Conservation (phyloP, 2,329 filamentous ascomycete species). For the Fusarium pininemorale region DNA sequence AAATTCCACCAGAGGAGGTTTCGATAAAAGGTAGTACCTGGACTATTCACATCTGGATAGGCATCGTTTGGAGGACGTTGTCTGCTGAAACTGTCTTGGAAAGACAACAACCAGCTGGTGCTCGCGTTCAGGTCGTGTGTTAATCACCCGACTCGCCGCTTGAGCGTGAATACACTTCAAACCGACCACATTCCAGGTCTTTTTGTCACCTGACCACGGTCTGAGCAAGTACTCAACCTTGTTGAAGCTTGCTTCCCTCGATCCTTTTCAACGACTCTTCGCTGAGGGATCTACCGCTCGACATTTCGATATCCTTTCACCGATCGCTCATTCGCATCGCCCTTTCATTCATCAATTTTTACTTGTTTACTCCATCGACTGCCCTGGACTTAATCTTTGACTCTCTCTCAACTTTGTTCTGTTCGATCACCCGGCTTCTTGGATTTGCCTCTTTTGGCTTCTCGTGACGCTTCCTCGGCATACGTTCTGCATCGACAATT, state of each 20-base stretch:
- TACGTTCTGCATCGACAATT: conserved; percentile 30
- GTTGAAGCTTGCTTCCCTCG: conserved; percentile 31
- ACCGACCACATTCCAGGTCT: conserved; percentile 5
- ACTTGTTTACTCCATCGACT: conserved; percentile 31
- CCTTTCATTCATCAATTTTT: conserved; percentile 39
- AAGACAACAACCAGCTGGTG: conserved; percentile 37
- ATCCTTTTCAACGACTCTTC: conserved; percentile 4
- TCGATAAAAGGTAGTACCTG: conserved; percentile 18
- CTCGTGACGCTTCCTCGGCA: conserved; percentile 21
- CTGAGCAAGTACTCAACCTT: conserved; percentile 7
- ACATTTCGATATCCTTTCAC: conserved; percentile 22
- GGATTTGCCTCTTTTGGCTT: conserved; percentile 39
- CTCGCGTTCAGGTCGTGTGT: conserved; percentile 38
- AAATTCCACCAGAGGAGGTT: conserved; percentile 39
- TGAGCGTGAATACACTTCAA: conserved; percentile 38
- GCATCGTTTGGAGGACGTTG: conserved; percentile 32
- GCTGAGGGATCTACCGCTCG: conserved; percentile 12
- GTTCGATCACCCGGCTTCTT: conserved; percentile 36
- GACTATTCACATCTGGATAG: conserved; percentile 36
- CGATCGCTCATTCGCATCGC: conserved; percentile 27
- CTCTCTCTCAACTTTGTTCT: conserved; percentile 24
- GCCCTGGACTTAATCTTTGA: conserved; percentile 37
- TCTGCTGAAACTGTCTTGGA: conserved; percentile 33
- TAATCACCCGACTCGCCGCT: conserved; percentile 35
- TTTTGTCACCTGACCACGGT: conserved; percentile 29